Evolutionary conservation across 2,329 filamentous ascomycete genomes (phyloP).

Genomic region (Apiospora hydei): DNA sequence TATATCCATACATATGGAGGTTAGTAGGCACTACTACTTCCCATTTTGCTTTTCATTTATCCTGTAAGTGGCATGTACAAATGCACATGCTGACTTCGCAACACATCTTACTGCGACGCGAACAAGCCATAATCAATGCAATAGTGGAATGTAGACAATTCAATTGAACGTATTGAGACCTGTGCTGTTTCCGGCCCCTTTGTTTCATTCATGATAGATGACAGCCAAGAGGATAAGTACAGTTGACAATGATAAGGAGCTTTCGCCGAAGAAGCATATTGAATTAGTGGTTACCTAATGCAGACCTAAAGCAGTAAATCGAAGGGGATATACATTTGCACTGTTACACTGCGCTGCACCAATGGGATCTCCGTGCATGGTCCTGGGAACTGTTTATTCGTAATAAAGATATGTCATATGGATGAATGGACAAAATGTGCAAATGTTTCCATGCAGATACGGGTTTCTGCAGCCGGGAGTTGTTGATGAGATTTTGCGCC

Average conservation of each 20-base stretch:
- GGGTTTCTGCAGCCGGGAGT: not conserved
- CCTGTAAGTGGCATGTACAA: no score
- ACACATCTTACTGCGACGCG: not conserved
- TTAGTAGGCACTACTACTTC: not conserved
- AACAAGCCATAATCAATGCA: not conserved
- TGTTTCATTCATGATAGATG: not conserved
- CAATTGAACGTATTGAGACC: not conserved
- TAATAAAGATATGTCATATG: not conserved
- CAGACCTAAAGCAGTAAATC: not conserved
- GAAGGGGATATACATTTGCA: not conserved
- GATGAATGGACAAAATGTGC: not conserved
- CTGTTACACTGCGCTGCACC: not conserved
- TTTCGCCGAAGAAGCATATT: not conserved
- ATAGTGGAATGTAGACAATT: not conserved
- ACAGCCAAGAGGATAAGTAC: not conserved
- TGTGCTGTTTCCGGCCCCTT: not conserved
- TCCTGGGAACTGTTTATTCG: not conserved
- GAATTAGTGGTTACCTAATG: not conserved
- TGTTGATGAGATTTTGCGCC: not conserved
- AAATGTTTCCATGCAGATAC: not conserved
- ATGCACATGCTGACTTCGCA: not conserved
- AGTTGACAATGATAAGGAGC: not conserved
- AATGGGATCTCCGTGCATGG: not conserved
- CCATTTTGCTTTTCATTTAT: not conserved
- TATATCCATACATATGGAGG: not conserved